Percentiles rank a stretch among this genome's conserved stretches.
Conservation (phyloP, 495 filamentous ascomycete genomes). For the Penicillium coprophilum region DNA sequence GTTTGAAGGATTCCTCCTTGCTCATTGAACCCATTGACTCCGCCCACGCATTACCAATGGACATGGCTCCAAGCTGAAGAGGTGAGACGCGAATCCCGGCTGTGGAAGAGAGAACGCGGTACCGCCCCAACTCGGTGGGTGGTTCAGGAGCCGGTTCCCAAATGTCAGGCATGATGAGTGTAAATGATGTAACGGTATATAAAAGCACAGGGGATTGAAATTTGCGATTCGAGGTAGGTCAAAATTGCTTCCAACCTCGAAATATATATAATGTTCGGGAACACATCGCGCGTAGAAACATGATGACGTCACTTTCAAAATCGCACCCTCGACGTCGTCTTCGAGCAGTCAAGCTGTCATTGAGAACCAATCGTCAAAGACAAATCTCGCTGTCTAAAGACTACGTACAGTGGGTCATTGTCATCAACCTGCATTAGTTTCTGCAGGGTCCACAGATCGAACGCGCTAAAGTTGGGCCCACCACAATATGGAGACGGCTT, state of each 20-base stretch:
- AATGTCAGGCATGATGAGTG: not conserved
- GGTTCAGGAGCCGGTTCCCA: conserved; percentile 38
- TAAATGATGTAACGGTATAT: not conserved
- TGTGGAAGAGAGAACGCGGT: conserved; percentile 54
- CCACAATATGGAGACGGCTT: not conserved
- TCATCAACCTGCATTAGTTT: not conserved
- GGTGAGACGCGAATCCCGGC: conserved; percentile 58
- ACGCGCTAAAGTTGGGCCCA: not conserved
- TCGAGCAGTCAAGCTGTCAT: not conserved
- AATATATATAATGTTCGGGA: too few relatives aligned
- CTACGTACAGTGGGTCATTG: not conserved
- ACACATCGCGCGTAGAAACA: too few relatives aligned
- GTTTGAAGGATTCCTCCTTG: conserved; percentile 33
- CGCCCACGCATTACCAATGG: conserved; percentile 51
- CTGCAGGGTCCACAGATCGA: not conserved
- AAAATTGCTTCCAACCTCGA: not conserved
- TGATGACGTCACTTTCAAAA: too few relatives aligned
- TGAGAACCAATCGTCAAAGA: not conserved
- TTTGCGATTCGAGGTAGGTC: not conserved
- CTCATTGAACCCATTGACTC: conserved; percentile 41
- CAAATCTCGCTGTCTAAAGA: too few relatives aligned
- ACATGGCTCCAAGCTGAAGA: conserved; percentile 57
- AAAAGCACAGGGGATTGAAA: not conserved
- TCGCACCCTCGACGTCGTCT: too few relatives aligned
- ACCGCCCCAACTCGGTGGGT: conserved; percentile 47